A percentile compares a stretch with the other conserved stretches of the same genome.
phyloP scores from a whole-genome alignment of 1,284 basidiomycete species.

The Apiotrichum mycotoxinovorans region DNA sequence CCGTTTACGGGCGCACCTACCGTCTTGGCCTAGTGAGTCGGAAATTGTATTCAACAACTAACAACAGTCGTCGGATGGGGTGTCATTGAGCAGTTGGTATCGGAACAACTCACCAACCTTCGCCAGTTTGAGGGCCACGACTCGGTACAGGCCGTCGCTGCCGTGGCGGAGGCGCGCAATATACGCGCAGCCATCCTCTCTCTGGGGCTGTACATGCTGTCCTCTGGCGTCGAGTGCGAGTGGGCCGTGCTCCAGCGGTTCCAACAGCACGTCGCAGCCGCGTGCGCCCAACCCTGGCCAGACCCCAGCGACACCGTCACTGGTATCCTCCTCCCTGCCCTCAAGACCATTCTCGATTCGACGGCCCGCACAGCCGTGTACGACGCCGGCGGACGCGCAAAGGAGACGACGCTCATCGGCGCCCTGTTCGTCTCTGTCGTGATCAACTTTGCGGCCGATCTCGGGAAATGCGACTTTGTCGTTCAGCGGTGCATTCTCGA shows the following conservation, averaged over 20 bases:
- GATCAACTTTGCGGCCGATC: constrained; percentile 30
- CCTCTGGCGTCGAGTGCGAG: constrained; percentile 28
- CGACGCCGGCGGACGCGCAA: constrained; percentile 13
- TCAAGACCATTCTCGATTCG: constrained; percentile 36
- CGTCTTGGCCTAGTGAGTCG: constrained; percentile 37
- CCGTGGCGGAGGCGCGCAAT: constrained; percentile 29
- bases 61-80: constrained; percentile 37
- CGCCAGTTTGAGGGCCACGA: constrained; percentile 18
- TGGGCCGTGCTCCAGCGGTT: constrained; percentile 36
- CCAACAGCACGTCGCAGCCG: constrained; percentile 39
- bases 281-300: constrained; percentile 30
- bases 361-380: constrained; percentile 21
- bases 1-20: constrained; percentile 19
- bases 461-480: constrained; percentile 25
- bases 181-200: constrained; percentile 29
- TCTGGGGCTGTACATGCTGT: constrained; percentile 38
- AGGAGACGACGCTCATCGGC: constrained; percentile 28
- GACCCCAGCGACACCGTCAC: constrained; percentile 20
- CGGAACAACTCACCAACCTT: constrained; percentile 29
- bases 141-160: constrained; percentile 20
- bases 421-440: constrained; percentile 35
- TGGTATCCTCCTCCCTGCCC: constrained; percentile 30
- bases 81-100: constrained; percentile 32
- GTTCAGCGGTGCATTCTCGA: constrained; percentile 37
- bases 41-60: not conserved